Percentiles rank a stretch among this genome's conserved stretches.
Evolutionary conservation across 2,329 filamentous ascomycete species (phyloP).

Genomic region (Mycosphaerella arachidis): DNA sequence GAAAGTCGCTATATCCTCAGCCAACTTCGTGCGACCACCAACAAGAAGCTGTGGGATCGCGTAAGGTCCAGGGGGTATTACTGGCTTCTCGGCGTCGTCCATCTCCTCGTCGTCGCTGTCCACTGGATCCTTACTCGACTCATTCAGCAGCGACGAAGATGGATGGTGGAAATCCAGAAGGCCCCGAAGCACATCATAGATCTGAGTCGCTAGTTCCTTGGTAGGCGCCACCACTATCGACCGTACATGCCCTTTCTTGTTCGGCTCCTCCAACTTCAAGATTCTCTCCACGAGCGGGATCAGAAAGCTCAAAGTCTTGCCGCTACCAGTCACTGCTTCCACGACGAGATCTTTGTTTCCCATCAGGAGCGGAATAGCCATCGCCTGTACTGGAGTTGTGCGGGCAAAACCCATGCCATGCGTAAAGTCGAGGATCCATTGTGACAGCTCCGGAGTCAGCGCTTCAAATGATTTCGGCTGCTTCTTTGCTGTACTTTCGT

Average conservation of each 20-base stretch:
- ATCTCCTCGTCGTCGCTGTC: slow-evolving; percentile 31
- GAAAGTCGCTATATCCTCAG: slow-evolving; percentile 82
- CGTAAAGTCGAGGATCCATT: slow-evolving; percentile 84
- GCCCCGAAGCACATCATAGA: slow-evolving; percentile 72
- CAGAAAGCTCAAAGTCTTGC: slow-evolving; percentile 82
- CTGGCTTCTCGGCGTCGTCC: slow-evolving; percentile 39
- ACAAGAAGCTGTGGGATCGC: slow-evolving; percentile 84
- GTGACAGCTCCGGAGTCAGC: slow-evolving; percentile 64
- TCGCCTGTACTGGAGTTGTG: slow-evolving; percentile 94
- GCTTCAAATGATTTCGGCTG: slow-evolving; percentile 61
- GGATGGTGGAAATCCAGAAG: slow-evolving; percentile 78
- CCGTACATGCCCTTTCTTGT: slow-evolving; percentile 84
- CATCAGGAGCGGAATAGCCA: slow-evolving; percentile 81
- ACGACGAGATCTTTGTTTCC: slow-evolving; percentile 90
- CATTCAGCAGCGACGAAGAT: slow-evolving; percentile 64
- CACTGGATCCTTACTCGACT: slow-evolving; percentile 35
- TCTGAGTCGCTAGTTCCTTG: slow-evolving; percentile 85
- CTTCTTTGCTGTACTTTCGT: slow-evolving; percentile 22
- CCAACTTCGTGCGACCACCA: slow-evolving; percentile 73
- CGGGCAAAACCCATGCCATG: slow-evolving; percentile 77
- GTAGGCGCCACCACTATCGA: slow-evolving; percentile 92
- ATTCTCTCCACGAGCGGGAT: slow-evolving; percentile 80
- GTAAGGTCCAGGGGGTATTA: slow-evolving; percentile 44
- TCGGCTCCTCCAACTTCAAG: slow-evolving; percentile 71
- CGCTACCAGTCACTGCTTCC: slow-evolving; percentile 84